Evolutionary conservation across 23 red algal species (phyloP), one percentile per base, ranked within the genome.

Genomic region (Gracilaria caudata): DNA sequence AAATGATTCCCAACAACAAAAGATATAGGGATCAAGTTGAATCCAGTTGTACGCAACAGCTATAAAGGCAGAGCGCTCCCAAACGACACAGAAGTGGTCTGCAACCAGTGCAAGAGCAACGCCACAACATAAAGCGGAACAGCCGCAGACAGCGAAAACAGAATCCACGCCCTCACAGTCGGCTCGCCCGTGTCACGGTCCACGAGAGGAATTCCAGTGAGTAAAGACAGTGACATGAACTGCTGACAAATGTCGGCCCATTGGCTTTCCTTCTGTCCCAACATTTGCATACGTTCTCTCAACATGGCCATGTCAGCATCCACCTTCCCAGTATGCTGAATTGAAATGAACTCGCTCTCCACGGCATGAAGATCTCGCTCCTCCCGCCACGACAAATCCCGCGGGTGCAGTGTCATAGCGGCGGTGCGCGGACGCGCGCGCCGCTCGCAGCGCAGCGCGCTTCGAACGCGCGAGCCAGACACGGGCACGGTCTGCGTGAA

Each of bases 201-300:
- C 0, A 89, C 53, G 16, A 89, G 61, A 24, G 85, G 53, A 77
- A 89, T 28, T 11, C 85, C 85, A 11, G 85, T 89, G 39, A 89
- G 74, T 19, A 89, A 71, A 72, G 85, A 89, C 14, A 89, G 44
- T 14, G 85, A 89, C 44, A 72, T 7, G 60, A 89, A 89, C 51
- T 89, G 85, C 13, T 66, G 29, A 16, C 64, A 47, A 61, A 89
- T 65, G 6, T 89, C 71, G 39, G 66, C 49, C 85, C 85, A 89
- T 64, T 89, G 85, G 13, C 68, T 89, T 40, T 89, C 85, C 85
- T 89, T 89, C 11, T 66, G 44, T 6, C 85, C 85, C 49, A 89
- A 65, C 51, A 68, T 44, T 64, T 79, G 74, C 39, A 89, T 89
- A 20, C 85, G 85, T 68, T 79, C 72, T 35, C 85, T 68, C 34